Evolutionary conservation across 805 yeast species (phyloP), one percentile per base, ranked within the genome.

Genomic region (Wickerhamiella hasegawae): DNA sequence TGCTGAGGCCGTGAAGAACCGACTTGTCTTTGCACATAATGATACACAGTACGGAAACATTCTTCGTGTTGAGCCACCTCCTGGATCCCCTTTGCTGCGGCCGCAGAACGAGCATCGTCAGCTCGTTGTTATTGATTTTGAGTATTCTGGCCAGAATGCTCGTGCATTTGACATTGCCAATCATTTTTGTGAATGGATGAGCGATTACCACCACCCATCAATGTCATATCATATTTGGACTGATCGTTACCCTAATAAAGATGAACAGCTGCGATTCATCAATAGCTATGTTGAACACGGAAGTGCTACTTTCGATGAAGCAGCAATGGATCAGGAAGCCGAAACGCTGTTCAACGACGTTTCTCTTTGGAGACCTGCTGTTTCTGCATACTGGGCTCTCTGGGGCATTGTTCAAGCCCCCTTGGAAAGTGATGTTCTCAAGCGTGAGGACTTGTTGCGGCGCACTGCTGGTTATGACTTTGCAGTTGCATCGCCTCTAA

Each of bases 151-250:
- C 1, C 74, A 93, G 9, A 90, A 85, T 50, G 64, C 75, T 31
- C 83, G 94, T 1, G 94, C 92, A 2, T 82, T 66, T 52, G 98
- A 90, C 53, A 70, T 90, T 37, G 85, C 85, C 11, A 85, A 90
- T 54, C 98, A 90, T 59, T 80, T 90, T 46, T 69, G 80, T 44
- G 98, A 87, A 60, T 87, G 98, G 98, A 90, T 85, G 96, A 69
- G 82, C 33, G 83, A 90, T 59, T 90, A 87, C 53, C 81, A 77
- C 49, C 70, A 73, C 45, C 69, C 74, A 1, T 60, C 63, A 15
- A 57, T 63, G 12, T 63, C 71, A 1, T 71, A 77, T 52, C 68
- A 57, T 37, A 59, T 79, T n/a, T 64, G 69, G 45, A 61, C 58
- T 23, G 58, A 65, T 10, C 57, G 60, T 26, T 90, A 68, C 55